Evolutionary conservation across 352 stramenopile species (phyloP), one percentile per base, ranked within the genome.

Genomic region (Aphanomyces euteiches): DNA sequence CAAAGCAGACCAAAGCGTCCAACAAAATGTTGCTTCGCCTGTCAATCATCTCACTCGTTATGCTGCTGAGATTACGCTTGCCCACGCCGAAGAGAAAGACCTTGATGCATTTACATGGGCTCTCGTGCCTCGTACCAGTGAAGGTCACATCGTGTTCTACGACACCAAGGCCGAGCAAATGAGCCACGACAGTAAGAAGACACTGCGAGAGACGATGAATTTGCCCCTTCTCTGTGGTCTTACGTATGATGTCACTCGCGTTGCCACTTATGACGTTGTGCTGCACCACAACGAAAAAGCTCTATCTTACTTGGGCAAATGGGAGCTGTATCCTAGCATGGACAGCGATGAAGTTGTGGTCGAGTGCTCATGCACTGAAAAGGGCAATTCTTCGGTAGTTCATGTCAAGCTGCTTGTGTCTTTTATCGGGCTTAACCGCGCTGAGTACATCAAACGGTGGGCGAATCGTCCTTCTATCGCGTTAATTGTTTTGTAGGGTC

Each of bases 261-360:
- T 90, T 12, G 74, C 75, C 7, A 82, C 80, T 67, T 88, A 90
- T 61, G 78, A 88, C 19, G 79, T 91, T 12, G 60, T 77, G 10
- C 53, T 91, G 5, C 59, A 67, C 43, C 40, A 67, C 43, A 56
- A 38, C 5, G 59, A 67, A 34, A 53, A 54, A 5, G 59, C 41
- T 6, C 10, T 7, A n/a, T 34, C 59, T 19, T 54, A 57, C 37
- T 12, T 67, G 12, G 59, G 59, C 4, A 45, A 41, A 34, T 50
- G 41, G 39, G 7, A 13, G 17, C 3, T 67, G 38, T 15, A 48
- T 17, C 41, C 59, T 3, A n/a, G 5, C 2, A 53, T 67, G 39
- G 59, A 48, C 59, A 56, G 43, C 41, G 28, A 41, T 21, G 7
- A 10, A 5, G 39, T 67, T 19, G 59, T 39, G 5, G 41, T 67